Evolutionary conservation across 768 basidiomycete species (phyloP).

Genomic region (Ramaria sp.): DNA sequence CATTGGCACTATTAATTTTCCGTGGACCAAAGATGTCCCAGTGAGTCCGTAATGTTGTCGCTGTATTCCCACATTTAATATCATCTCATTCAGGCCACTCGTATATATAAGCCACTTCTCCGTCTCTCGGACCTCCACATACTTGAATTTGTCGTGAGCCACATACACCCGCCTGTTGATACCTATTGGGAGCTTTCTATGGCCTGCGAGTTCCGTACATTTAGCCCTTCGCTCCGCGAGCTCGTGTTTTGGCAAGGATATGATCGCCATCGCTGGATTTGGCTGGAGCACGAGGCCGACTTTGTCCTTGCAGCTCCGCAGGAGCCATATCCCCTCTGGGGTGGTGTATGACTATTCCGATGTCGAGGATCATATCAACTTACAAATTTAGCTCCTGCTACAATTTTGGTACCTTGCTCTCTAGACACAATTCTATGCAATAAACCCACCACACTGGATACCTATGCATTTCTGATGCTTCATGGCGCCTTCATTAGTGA

Average conservation of each 20-base stretch:
- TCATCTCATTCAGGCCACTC: background rate
- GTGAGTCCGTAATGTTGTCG: background rate
- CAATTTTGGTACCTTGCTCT: background rate
- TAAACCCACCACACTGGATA: too few relatives aligned
- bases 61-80: background rate
- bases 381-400: background rate
- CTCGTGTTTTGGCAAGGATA: slow-evolving; percentile 2
- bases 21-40: slow-evolving; percentile 1
- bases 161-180: slow-evolving; percentile 4
- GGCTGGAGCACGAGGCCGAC: slow-evolving; percentile 1
- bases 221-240: background rate
- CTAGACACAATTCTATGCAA: too few relatives aligned
- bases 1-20: slow-evolving; percentile 4
- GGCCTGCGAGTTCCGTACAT: slow-evolving; percentile 1
- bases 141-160: slow-evolving; percentile 4
- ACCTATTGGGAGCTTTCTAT: slow-evolving; percentile 1
- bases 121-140: slow-evolving; percentile 1
- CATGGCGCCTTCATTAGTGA: too few relatives aligned
- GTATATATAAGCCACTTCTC: background rate
- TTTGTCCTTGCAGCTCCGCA: slow-evolving; percentile 1
- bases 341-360: background rate
- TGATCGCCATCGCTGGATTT: slow-evolving; percentile 2
- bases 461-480: too few relatives aligned
- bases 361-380: background rate
- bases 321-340: background rate